Conservation (phyloP, 345 rosid genomes). For the Moricandia moricandioides region DNA sequence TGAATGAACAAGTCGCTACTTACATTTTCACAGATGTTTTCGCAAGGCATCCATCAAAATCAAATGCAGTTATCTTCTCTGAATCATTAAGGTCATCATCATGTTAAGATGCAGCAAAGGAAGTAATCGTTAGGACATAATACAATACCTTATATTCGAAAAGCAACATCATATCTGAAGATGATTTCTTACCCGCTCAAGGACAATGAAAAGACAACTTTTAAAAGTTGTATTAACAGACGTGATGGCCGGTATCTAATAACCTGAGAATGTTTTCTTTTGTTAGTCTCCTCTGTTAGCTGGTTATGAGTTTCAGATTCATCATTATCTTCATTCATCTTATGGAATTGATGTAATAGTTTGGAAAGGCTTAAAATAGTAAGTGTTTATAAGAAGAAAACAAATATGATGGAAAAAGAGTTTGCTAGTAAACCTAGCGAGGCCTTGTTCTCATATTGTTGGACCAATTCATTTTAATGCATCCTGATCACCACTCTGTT, state of each 20-base stretch:
- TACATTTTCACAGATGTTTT: constrained; percentile 82
- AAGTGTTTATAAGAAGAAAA: too few relatives aligned
- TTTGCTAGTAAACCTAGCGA: constrained; percentile 34
- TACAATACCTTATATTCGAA: not conserved
- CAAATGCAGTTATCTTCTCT: constrained; percentile 88
- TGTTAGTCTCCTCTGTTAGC: not conserved
- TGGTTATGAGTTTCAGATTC: not conserved
- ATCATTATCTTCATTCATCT: too few relatives aligned
- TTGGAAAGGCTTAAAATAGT: not conserved
- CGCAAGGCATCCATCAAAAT: constrained; percentile 94
- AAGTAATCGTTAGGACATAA: not conserved
- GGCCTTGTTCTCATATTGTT: constrained; percentile 33
- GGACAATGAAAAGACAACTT: not conserved
- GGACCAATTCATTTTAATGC: constrained; percentile 54
- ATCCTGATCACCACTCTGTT: constrained; percentile 66
- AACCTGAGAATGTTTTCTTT: constrained; percentile 37
- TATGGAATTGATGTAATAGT: not conserved
- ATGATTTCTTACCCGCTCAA: constrained; percentile 60
- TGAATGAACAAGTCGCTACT: not conserved
- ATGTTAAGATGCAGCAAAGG: constrained; percentile 35
- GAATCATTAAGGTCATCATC: constrained; percentile 81
- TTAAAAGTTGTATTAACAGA: not conserved
- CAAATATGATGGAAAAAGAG: not conserved
- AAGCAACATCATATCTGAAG: constrained; percentile 3
- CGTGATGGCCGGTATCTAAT: not conserved